Evolutionary conservation across 345 rosid species (phyloP), one percentile per base, ranked within the genome.

Genomic region (Isatis tinctoria): DNA sequence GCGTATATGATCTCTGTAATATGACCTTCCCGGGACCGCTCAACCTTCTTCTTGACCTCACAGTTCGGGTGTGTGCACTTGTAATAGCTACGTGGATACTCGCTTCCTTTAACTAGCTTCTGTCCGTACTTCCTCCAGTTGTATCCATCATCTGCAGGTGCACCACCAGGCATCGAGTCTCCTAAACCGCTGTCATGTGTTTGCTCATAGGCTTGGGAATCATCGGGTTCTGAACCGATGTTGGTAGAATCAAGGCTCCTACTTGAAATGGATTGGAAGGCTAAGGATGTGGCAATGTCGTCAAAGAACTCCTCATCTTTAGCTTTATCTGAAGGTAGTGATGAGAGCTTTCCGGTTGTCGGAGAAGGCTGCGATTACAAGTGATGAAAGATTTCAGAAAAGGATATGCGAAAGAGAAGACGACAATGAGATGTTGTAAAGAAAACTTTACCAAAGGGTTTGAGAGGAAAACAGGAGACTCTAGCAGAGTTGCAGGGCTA

Each of bases 101-200:
- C 97, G 8, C 98, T 88, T 18, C 98, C 98, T 74, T 91, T 93
- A 13, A 93, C 97, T 81, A 89, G 97, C 77, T 93, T 93, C 73
- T 93, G 98, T 43, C 98, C 98, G 36, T 93, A 93, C 75, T 93
- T 93, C 80, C 97, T 85, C 97, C 97, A 93, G 69, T 93, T 93
- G 76, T 84, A 93, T 70, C 97, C 98, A 78, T 93, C 97, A 41
- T 93, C 93, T 4, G 89, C 82, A 16, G 86, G 88, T 9, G 82
- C 84, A 61, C 82, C 83, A 60, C 79, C 73, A 66, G 81, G 74
- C 70, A 80, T n/a, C 54, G 81, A 81, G 67, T 89, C 93, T 33
- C 49, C 69, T 39, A 60, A 63, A 63, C 57, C 64, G 26, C 80
- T 87, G 26, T 78, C 35, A 60, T 72, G 86, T 85, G 83, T 82